phyloP scores from a whole-genome alignment of 2,329 filamentous ascomycete genomes.

The Fusarium globosum region DNA sequence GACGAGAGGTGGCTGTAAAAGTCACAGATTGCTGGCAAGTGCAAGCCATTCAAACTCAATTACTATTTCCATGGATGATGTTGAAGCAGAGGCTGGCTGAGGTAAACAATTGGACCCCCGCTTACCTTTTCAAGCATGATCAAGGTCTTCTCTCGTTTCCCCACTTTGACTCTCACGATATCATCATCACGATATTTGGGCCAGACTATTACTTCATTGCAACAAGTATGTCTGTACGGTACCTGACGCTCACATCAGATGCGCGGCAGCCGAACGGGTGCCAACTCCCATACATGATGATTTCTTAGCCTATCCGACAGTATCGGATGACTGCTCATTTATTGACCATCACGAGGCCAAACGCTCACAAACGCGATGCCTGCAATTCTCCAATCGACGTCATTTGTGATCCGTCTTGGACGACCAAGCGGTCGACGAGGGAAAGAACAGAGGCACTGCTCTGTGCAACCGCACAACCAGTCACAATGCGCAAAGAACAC shows the following conservation, averaged over 20 bases:
- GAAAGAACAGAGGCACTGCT: neutral
- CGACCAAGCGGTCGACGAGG: slow-evolving; percentile 11
- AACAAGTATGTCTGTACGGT: neutral
- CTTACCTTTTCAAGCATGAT: neutral
- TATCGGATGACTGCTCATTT: neutral
- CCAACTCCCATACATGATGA: neutral
- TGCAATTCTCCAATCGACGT: neutral
- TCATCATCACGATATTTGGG: neutral
- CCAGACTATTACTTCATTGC: neutral
- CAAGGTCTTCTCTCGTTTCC: neutral
- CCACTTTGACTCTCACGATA: neutral
- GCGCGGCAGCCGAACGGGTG: neutral
- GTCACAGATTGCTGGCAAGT: slow-evolving; percentile 1
- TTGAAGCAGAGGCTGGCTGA: slow-evolving; percentile 23
- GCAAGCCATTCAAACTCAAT: slow-evolving; percentile 25
- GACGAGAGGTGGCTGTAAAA: slow-evolving; percentile 34
- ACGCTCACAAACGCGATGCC: neutral
- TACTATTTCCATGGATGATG: neutral
- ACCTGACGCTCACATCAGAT: neutral
- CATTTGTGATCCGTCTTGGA: neutral
- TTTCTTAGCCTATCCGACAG: neutral
- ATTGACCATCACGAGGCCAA: neutral
- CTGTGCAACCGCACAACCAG: slow-evolving; percentile 3
- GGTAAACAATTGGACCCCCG: neutral
- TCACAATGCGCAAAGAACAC: neutral